phyloP scores from a whole-genome alignment of 257 asterid genomes.

The Solanum infundibuliforme region DNA sequence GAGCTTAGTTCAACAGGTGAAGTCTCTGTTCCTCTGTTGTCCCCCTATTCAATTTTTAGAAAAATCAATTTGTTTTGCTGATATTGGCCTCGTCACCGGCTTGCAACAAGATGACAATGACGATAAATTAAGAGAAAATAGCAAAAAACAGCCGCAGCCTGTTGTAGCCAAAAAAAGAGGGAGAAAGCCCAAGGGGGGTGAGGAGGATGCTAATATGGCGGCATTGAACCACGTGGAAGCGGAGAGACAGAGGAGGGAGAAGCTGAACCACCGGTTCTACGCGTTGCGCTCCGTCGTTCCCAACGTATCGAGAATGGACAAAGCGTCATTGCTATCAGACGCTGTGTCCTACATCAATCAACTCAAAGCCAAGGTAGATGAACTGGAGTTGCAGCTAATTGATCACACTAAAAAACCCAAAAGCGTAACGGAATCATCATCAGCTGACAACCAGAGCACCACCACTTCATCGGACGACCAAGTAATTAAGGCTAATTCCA shows the following conservation, averaged over 20 bases:
- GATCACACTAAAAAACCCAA: constrained; percentile 12
- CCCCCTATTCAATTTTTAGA: neutral
- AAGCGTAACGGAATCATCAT: constrained; percentile 6
- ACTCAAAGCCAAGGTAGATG: constrained; percentile 43
- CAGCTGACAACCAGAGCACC: constrained; percentile 33
- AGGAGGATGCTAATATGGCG: neutral
- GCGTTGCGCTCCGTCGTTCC: constrained; percentile 80
- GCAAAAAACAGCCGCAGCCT: neutral
- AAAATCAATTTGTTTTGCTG: constrained; percentile 10
- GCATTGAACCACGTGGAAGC: constrained; percentile 68
- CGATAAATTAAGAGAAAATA: neutral
- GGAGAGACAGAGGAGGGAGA: constrained; percentile 87
- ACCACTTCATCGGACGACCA: constrained; percentile 18
- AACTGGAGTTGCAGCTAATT: constrained; percentile 23
- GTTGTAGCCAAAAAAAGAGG: constrained; percentile 44
- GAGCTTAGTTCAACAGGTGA: constrained; percentile 37
- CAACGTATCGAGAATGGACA: constrained; percentile 71
- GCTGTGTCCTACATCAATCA: constrained; percentile 77
- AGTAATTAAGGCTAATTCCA: neutral
- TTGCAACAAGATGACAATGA: neutral
- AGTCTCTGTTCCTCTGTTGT: constrained; percentile 25
- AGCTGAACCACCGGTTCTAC: constrained; percentile 74
- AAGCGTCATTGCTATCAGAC: constrained; percentile 65
- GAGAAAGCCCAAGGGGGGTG: constrained; percentile 28
- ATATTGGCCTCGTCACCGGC: constrained; percentile 5